These are phyloP conservation scores for Nicotiana obtusifolia DNA, from an alignment of 257 asterid species.

Conservation along the genomic window DNA sequence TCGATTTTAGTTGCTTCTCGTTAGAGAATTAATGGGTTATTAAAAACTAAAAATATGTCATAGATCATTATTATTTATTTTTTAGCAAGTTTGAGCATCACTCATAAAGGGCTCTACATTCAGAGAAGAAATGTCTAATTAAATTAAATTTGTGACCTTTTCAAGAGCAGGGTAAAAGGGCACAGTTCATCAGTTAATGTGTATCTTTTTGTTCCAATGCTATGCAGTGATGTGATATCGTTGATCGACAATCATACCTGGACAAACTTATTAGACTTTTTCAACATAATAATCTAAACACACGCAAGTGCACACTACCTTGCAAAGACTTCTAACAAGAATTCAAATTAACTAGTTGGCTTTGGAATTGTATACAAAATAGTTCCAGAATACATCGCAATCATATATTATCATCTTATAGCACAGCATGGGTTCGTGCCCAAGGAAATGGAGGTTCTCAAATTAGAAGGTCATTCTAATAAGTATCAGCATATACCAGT, in stretches of 20 bases:
- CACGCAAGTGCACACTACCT: neutral
- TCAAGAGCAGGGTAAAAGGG: neutral
- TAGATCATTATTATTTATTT: no score
- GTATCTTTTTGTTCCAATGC: neutral
- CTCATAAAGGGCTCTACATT: neutral
- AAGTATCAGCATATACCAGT: no score
- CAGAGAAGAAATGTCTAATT: neutral
- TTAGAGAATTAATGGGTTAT: neutral
- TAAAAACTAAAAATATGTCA: no score
- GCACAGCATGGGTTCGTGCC: neutral
- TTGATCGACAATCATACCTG: neutral
- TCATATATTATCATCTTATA: neutral
- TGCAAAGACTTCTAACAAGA: neutral
- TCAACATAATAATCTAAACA: neutral
- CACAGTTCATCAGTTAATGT: no score
- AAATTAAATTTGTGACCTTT: neutral
- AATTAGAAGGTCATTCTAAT: no score
- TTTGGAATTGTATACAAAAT: neutral
- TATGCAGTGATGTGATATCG: neutral
- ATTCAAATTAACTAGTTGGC: neutral
- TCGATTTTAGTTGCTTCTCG: neutral
- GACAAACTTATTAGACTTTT: neutral
- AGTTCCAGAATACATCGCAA: neutral
- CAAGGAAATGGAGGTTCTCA: no score
- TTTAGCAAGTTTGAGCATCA: neutral